Conservation (phyloP, 2,329 filamentous ascomycete genomes). For the Penicillium capsulatum region DNA sequence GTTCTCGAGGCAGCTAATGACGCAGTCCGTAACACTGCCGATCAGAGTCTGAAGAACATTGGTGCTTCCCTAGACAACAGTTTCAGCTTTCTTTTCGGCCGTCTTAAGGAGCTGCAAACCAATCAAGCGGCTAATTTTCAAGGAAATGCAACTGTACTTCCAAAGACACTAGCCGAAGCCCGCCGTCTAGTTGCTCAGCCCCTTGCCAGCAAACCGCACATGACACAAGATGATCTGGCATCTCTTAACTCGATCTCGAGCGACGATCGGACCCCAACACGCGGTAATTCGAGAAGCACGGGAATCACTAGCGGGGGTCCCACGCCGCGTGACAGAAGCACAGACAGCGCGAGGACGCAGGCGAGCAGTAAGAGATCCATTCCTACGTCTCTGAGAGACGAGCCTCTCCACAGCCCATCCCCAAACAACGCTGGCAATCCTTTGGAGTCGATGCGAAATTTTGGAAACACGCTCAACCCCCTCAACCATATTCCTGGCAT, state of each 20-base stretch:
- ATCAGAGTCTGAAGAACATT: slow-evolving; percentile 88
- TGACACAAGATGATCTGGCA: slow-evolving; percentile 51
- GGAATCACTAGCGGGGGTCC: slow-evolving; percentile 67
- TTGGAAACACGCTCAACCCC: slow-evolving; percentile 77
- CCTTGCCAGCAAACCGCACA: slow-evolving; percentile 49
- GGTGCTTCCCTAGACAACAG: slow-evolving; percentile 85
- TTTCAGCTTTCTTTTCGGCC: slow-evolving; percentile 88
- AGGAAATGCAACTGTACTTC: slow-evolving; percentile 53
- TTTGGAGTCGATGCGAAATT: slow-evolving; percentile 75
- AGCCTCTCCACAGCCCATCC: slow-evolving; percentile 17
- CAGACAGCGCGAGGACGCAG: slow-evolving; percentile 57
- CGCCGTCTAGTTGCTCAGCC: slow-evolving; percentile 70
- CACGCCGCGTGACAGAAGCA: slow-evolving; percentile 64
- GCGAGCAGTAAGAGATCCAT: slow-evolving; percentile 41
- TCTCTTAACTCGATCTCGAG: slow-evolving; percentile 40
- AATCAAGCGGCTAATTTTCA: slow-evolving; percentile 47
- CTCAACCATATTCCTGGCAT: slow-evolving; percentile 74
- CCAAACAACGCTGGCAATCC: slow-evolving; percentile 48
- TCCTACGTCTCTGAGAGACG: slow-evolving; percentile 23
- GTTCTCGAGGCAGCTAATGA: slow-evolving; percentile 79
- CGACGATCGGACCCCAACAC: slow-evolving; percentile 33
- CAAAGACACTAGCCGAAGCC: slow-evolving; percentile 89
- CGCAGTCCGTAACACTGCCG: slow-evolving; percentile 79
- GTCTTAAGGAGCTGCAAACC: slow-evolving; percentile 63
- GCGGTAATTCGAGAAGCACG: slow-evolving; percentile 45